Evolutionary conservation across 768 basidiomycete genomes (phyloP).

Genomic region (Mycena galopus): DNA sequence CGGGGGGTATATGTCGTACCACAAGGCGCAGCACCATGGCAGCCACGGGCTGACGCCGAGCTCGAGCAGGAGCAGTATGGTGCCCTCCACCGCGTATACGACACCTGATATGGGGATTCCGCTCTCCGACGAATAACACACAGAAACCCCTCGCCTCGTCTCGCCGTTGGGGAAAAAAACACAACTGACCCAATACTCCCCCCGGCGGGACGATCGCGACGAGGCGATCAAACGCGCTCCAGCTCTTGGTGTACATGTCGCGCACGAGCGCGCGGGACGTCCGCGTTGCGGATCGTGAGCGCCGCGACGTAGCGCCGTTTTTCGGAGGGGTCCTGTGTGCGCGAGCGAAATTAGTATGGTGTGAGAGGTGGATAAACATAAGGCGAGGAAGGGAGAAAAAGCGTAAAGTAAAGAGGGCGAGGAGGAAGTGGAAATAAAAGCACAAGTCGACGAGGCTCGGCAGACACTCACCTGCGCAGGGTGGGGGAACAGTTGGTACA

Average conservation of each 20-base stretch:
- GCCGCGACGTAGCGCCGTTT: constrained; percentile 81
- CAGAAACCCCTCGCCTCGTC: too few species aligned
- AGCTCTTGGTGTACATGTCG: constrained; percentile 93
- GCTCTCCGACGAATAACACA: too few species aligned
- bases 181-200: constrained; percentile 89
- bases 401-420: too few species aligned
- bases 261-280: constrained; percentile 85
- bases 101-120: constrained; percentile 66
- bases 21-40: constrained; percentile 55
- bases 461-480: too few species aligned
- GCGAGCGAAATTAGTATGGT: too few species aligned
- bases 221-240: constrained; percentile 91
- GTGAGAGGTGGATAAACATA: too few species aligned
- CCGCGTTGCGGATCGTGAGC: constrained; percentile 82
- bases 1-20: constrained; percentile 50
- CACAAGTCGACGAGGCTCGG: too few species aligned
- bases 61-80: constrained; percentile 56
- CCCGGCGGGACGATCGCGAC: constrained; percentile 93
- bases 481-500: constrained; percentile 83
- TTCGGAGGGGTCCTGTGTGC: constrained; percentile 79
- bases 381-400: too few species aligned
- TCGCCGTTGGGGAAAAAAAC: too few species aligned
- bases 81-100: constrained; percentile 64
- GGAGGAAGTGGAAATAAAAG: too few species aligned
- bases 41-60: constrained; percentile 53